phyloP scores from a whole-genome alignment of 495 filamentous ascomycete genomes.

The Xylaria nigripes region DNA sequence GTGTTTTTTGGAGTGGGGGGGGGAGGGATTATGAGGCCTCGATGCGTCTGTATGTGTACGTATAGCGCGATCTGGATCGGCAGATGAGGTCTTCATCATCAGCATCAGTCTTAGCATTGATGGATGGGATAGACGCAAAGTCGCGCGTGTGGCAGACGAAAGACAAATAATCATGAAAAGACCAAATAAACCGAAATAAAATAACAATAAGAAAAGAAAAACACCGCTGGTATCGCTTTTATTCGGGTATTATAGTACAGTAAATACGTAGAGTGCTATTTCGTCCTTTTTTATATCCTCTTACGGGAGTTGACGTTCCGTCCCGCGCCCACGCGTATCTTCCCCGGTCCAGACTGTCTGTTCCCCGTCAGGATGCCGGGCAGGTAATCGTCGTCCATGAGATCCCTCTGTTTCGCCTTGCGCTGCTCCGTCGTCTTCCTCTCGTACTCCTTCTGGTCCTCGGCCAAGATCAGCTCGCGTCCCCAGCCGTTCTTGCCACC shows the following conservation, averaged over 20 bases:
- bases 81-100: too few relatives aligned
- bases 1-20: too few relatives aligned
- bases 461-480: constrained; percentile 66
- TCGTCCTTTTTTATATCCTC: constrained; percentile 24
- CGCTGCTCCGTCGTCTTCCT: constrained; percentile 53
- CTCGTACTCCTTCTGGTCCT: constrained; percentile 93
- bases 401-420: constrained; percentile 62
- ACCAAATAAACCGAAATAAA: background rate
- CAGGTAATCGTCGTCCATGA: constrained; percentile 93
- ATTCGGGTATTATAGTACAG: too few relatives aligned
- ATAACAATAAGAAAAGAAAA: background rate
- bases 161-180: too few relatives aligned
- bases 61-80: too few relatives aligned
- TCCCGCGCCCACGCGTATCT: constrained; percentile 75
- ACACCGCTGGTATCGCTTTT: constrained; percentile 9
- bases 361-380: constrained; percentile 81
- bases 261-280: too few relatives aligned
- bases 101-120: too few relatives aligned
- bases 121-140: too few relatives aligned
- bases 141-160: too few relatives aligned
- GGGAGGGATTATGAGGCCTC: too few relatives aligned
- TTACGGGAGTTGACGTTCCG: constrained; percentile 80
- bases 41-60: too few relatives aligned
- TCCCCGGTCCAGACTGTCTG: constrained; percentile 50
- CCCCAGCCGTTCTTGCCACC: constrained; percentile 88